Conservation (phyloP, 257 asterid genomes). For the Ajuga chamaepitys region DNA sequence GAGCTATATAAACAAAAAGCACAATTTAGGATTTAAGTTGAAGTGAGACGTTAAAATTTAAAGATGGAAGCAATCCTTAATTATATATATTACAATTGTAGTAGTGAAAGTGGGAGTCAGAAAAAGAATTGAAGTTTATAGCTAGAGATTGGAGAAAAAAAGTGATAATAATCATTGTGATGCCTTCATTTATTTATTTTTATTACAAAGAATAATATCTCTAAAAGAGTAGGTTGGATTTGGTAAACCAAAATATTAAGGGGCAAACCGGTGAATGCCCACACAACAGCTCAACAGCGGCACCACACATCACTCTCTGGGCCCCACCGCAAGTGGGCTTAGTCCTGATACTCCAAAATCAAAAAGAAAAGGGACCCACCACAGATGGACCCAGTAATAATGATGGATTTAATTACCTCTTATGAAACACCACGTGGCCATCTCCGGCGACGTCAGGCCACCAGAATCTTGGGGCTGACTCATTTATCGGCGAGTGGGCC, state of each 20-base stretch:
- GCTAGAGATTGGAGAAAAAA: constrained; percentile 14
- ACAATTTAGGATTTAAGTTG: too few relatives aligned
- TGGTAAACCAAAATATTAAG: not conserved
- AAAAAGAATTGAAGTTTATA: not conserved
- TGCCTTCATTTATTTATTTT: constrained; percentile 7
- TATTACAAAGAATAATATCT: constrained; percentile 33
- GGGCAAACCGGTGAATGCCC: constrained; percentile 21
- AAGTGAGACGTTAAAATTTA: too few relatives aligned
- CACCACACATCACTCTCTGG: constrained; percentile 16
- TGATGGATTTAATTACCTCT: not conserved
- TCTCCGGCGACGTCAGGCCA: constrained; percentile 14
- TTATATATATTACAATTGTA: too few relatives aligned
- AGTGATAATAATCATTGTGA: constrained; percentile 12
- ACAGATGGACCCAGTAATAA: not conserved
- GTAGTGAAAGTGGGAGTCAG: not conserved
- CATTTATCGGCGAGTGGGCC: constrained; percentile 32
- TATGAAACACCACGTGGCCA: constrained; percentile 14
- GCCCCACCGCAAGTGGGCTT: constrained; percentile 24
- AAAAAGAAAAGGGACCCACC: constrained; percentile 4
- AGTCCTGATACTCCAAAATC: constrained; percentile 13
- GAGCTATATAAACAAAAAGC: too few relatives aligned
- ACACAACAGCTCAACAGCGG: constrained; percentile 17
- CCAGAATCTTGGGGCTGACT: constrained; percentile 44
- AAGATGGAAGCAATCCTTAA: too few relatives aligned
- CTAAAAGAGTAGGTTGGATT: constrained; percentile 15